Evolutionary conservation across 305 asterid species (phyloP), one percentile per base, ranked within the genome.

Genomic region (Fraxinus baroniana): DNA sequence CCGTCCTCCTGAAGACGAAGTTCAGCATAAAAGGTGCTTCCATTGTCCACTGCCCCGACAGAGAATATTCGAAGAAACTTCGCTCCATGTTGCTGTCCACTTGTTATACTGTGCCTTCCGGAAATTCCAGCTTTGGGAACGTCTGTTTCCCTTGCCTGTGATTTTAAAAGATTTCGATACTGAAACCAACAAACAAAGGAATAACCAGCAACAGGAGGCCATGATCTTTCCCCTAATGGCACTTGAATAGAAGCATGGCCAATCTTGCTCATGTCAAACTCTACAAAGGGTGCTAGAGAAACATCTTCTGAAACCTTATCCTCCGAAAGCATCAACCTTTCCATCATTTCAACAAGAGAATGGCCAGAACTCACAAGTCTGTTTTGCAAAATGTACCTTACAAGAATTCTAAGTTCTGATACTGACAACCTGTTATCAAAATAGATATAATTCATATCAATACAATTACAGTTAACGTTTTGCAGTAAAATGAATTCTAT

Each of bases 201-300:
- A 89, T 97, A 97, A 74, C 99, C 99, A 83, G 99, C 99, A 74
- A 94, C 98, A 80, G 99, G 99, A 84, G 99, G 99, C 99, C 99
- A 95, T 41, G 98, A 93, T 89, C 99, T 95, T 89, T 97, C 99
- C 80, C 99, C 99, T 82, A 97, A 81, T 83, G 98, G 98, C 86
- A 97, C 99, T 89, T 97, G 99, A 86, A 97, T 90, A 41, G 97
- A 95, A 91, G 98, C 97, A 87, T 92, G 97, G 74, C 99, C 99
- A 55, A 79, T 80, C 90, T 93, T 97, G 90, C 97, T 97, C 99
- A 92, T 94, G 86, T 95, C 95, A 85, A 97, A 89, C 92, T 97
- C 98, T 76, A 93, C 91, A 94, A 94, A 95, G 12, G 99, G 98
- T 82, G 99, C 98, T 79, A 97, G 93, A 86, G 99, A 89, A 85